Conservation (phyloP, 2,329 filamentous ascomycete genomes). For the Curvularia lunata region DNA sequence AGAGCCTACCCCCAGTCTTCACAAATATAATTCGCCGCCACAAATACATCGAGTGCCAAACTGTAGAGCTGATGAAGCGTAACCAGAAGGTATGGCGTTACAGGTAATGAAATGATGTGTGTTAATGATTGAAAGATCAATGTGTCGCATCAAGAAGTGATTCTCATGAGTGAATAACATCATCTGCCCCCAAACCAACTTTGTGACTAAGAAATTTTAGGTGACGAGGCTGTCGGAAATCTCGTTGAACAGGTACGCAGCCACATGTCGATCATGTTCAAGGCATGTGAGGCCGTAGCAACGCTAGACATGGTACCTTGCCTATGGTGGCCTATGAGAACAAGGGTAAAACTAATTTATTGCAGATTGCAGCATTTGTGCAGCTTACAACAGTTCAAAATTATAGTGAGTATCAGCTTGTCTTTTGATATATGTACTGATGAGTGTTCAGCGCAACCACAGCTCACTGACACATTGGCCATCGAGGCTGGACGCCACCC, state of each 20-base stretch:
- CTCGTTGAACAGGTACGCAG: conserved; percentile 75
- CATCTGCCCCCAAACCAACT: background rate
- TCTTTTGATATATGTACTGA: conserved; percentile 10
- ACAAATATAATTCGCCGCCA: conserved; percentile 79
- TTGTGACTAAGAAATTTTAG: conserved; percentile 24
- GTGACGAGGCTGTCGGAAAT: conserved; percentile 73
- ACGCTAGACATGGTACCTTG: conserved; percentile 80
- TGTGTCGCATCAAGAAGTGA: conserved; percentile 82
- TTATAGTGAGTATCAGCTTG: conserved; percentile 53
- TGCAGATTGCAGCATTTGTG: conserved; percentile 43
- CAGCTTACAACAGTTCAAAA: conserved; percentile 72
- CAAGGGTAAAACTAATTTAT: conserved; percentile 5
- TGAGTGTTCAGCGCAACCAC: conserved; percentile 63
- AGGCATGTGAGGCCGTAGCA: conserved; percentile 83
- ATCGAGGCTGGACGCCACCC: conserved; percentile 79
- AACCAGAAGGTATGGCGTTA: conserved; percentile 56
- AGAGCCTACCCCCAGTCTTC: conserved; percentile 68
- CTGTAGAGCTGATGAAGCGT: conserved; percentile 79
- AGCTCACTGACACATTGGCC: conserved; percentile 71
- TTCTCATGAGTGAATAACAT: conserved; percentile 68
- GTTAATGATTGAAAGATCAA: conserved; percentile 63
- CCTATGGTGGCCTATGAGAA: background rate
- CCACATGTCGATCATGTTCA: conserved; percentile 77
- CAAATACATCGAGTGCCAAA: conserved; percentile 84
- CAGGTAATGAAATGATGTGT: background rate